Evolutionary conservation across 306 rosid genomes (phyloP).

Genomic region (Echinosophora koreensis): DNA sequence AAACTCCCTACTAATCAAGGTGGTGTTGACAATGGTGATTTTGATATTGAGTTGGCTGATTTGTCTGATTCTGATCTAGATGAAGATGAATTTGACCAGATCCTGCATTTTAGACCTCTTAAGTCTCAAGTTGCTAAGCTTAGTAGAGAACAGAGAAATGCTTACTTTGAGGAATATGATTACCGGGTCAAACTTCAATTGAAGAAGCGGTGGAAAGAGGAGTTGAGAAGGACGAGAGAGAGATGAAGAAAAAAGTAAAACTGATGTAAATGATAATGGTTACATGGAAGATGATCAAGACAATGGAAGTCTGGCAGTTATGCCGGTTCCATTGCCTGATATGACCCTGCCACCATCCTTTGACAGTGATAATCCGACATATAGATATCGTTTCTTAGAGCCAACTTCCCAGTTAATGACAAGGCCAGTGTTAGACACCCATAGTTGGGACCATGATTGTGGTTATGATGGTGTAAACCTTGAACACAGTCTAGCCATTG

Average conservation of each 20-base stretch:
- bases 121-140: conserved; percentile 77
- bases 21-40: conserved; percentile 73
- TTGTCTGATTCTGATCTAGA: conserved; percentile 73
- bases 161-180: conserved; percentile 79
- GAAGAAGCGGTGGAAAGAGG: conserved; percentile 81
- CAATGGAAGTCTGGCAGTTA: conserved; percentile 70
- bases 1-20: conserved; percentile 74
- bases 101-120: conserved; percentile 80
- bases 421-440: conserved; percentile 76
- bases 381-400: conserved; percentile 82
- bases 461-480: conserved; percentile 84
- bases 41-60: conserved; percentile 76
- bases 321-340: conserved; percentile 79
- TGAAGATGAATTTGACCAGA: conserved; percentile 80
- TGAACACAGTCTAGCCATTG: conserved; percentile 69
- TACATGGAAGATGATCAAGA: conserved; percentile 72
- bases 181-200: conserved; percentile 79
- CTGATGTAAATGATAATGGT: conserved; percentile 54
- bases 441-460: conserved; percentile 90
- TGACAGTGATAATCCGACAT: conserved; percentile 73
- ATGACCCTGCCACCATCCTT: conserved; percentile 80
- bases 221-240: conserved; percentile 74
- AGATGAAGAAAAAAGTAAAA: conserved; percentile 68
- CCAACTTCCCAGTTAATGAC: conserved; percentile 84
- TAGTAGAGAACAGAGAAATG: conserved; percentile 70